Evolutionary conservation across 192 early-diverging fungal species (phyloP).

Genomic region (Dimargaris cristalligena): DNA sequence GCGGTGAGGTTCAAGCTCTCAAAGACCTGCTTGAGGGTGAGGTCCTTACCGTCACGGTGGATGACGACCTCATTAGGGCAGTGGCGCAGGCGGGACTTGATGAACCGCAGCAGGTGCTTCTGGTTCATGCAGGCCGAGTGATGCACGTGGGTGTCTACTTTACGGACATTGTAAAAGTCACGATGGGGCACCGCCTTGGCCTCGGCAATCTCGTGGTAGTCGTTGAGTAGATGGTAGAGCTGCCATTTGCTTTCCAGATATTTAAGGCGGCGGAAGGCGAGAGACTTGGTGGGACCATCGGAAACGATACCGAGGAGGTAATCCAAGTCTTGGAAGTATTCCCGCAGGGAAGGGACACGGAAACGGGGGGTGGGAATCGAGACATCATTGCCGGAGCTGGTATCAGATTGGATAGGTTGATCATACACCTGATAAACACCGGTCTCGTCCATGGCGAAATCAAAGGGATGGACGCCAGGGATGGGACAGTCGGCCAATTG

Average conservation of each 20-base stretch:
- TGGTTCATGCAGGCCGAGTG: conserved; percentile 90
- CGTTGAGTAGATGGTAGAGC: conserved; percentile 81
- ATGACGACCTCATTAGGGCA: conserved; percentile 62
- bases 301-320: conserved; percentile 55
- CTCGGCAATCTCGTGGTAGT: conserved; percentile 86
- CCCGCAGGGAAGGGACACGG: conserved; percentile 49
- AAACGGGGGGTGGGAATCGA: conserved; percentile 17
- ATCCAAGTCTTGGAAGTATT: conserved; percentile 78
- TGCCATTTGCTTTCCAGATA: conserved; percentile 88
- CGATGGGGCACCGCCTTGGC: conserved; percentile 84
- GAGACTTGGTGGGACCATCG: conserved; percentile 85
- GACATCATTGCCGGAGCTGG: background rate
- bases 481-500: conserved; percentile 21
- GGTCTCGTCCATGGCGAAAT: conserved; percentile 32
- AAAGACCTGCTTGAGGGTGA: conserved; percentile 74
- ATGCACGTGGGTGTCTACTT: conserved; percentile 95
- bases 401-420: too few relatives aligned
- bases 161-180: conserved; percentile 96
- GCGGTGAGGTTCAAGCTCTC: conserved; percentile 77
- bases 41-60: conserved; percentile 63
- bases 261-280: conserved; percentile 72
- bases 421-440: conserved; percentile 47
- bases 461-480: conserved; percentile 18
- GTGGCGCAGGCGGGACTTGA: conserved; percentile 79
- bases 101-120: conserved; percentile 87